These are phyloP conservation scores for Botrytis fabae DNA, from an alignment of 2,329 filamentous ascomycete genomes.

Conservation along the genomic window DNA sequence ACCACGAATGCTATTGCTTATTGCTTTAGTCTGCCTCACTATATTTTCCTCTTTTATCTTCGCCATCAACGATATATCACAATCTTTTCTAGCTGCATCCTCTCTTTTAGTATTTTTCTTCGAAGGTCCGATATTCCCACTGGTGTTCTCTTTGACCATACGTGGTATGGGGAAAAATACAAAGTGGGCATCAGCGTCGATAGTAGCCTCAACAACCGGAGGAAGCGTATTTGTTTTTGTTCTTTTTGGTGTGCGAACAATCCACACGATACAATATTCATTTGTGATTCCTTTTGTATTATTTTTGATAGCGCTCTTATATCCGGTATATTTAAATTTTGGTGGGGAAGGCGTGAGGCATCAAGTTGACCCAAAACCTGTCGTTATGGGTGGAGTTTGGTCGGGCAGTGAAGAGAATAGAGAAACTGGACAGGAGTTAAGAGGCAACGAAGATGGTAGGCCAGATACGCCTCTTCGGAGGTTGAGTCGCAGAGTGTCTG, in stretches of 20 bases:
- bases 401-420: not conserved
- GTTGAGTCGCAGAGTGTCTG: slow-evolving; percentile 26
- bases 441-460: not conserved
- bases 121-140: slow-evolving; percentile 79
- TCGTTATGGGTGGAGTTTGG: slow-evolving; percentile 12
- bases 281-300: slow-evolving; percentile 37
- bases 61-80: slow-evolving; percentile 46
- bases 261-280: slow-evolving; percentile 29
- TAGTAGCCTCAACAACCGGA: slow-evolving; percentile 51
- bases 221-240: slow-evolving; percentile 38
- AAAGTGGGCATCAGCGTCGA: slow-evolving; percentile 74
- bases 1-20: slow-evolving; percentile 68
- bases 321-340: slow-evolving; percentile 37
- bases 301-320: slow-evolving; percentile 32
- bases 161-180: slow-evolving; percentile 78
- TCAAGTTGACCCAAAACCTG: slow-evolving; percentile 34
- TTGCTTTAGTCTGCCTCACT: slow-evolving; percentile 61
- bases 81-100: slow-evolving; percentile 55
- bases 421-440: not conserved
- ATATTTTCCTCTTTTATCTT: slow-evolving; percentile 54
- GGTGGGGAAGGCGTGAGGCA: slow-evolving; percentile 27
- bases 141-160: slow-evolving; percentile 77
- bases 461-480: slow-evolving; percentile 24
- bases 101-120: slow-evolving; percentile 74
- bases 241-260: slow-evolving; percentile 34